Evolutionary conservation across 2,329 filamentous ascomycete species (phyloP).

Genomic region (Trichoderma guizhouense): DNA sequence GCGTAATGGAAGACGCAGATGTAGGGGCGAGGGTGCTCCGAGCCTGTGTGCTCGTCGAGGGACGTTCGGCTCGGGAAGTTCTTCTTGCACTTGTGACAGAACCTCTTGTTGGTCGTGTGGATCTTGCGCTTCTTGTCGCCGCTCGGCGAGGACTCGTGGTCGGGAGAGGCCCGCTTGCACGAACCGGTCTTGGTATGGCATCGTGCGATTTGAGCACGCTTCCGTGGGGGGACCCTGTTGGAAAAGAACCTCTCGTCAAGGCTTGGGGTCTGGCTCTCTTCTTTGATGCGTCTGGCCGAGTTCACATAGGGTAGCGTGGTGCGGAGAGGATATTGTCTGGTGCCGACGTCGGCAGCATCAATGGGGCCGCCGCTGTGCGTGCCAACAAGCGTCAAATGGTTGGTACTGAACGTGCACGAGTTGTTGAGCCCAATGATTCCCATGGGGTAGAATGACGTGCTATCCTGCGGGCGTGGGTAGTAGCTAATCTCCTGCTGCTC

Average conservation of each 20-base stretch:
- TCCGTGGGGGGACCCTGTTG: not conserved
- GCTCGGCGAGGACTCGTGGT: not conserved
- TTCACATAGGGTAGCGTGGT: not conserved
- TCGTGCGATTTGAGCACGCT: not conserved
- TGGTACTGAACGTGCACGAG: not conserved
- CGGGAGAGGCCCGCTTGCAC: not conserved
- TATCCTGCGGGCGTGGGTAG: not conserved
- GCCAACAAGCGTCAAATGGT: not conserved
- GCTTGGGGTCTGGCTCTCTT: not conserved
- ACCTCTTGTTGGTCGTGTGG: not conserved
- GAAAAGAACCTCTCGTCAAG: not conserved
- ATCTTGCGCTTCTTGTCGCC: not conserved
- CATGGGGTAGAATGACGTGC: not conserved
- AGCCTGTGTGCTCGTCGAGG: slow-evolving; percentile 40
- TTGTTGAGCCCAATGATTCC: not conserved
- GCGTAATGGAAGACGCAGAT: slow-evolving; percentile 76
- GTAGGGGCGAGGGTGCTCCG: slow-evolving; percentile 60
- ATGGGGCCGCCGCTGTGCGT: not conserved
- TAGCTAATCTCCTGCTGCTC: not conserved
- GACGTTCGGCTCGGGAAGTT: slow-evolving; percentile 43
- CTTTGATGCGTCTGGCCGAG: not conserved
- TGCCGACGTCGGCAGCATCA: not conserved
- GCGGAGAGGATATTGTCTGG: not conserved
- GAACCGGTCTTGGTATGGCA: not conserved
- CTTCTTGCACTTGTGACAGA: slow-evolving; percentile 23